Base-by-base conservation (phyloP, 2,329 filamentous ascomycete genomes). In the Fusarium sp. region DNA sequence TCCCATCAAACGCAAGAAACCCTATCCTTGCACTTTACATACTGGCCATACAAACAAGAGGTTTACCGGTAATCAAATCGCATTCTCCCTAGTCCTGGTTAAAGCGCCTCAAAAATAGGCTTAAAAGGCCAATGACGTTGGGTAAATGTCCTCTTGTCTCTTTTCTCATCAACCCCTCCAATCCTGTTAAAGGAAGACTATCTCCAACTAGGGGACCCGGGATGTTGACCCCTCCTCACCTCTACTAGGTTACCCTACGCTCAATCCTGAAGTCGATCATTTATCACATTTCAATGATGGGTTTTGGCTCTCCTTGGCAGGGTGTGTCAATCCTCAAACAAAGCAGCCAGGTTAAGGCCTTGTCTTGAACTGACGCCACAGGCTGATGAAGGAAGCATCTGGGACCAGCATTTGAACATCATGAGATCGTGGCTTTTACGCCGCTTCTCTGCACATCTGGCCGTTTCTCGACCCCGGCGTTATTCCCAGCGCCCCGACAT, bases 361-460 rank as follows among this genome's bases (percentile, higher is more conserved):
- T 28, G 32, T 47, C 40, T 43, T 43, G 7, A 38, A 54, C 30
- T 43, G 39, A 67, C 48, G 45, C 62, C 49, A 66, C 30, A 51
- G 28, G n/a, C 20, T 28, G 43, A 10, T 49, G 17, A 43, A 64
- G 23, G 32, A 45, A 42, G 20, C 34, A 51, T 59, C 34, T 36
- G 28, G 44, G 52, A 46, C 57, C 56, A 59, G 39, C 39, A 57
- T 63, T 34, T 40, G 26, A 28, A 28, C 26, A 28, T 28, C 26
- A 28, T 53, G 43, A 56, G 60, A 68, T 68, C 56, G 60, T 72
- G 67, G 57, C 53, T 60, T 62, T 48, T 56, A 43, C 55, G 50
- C 52, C 57, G 40, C 49, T 39, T 39, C 48, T 40, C 45, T 53
- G 50, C 58, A 43, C 53, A 53, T 15, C 53, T 62, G 38, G 58